Base-by-base conservation (phyloP, 805 yeast species). In the Candida gorgasii region DNA sequence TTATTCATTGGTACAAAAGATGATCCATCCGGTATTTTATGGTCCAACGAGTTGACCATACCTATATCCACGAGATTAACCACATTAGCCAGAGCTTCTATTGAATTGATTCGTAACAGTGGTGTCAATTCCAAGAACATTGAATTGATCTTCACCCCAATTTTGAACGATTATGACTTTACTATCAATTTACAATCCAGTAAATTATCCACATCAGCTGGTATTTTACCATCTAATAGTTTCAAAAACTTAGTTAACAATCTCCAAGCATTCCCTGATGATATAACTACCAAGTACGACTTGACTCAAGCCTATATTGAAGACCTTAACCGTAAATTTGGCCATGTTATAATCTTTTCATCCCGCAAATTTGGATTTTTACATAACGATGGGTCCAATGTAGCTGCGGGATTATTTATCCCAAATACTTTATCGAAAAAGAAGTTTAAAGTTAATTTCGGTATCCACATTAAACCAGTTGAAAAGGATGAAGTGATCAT, bases 11-110 rank as follows among this genome's bases (percentile, higher is more conserved):
- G 85, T 1, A 78, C 96, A 1, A 84, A 81, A 56, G 84, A 80
- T 47, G 98, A 93, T 57, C 79, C 82, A n/a, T 79, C 92, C 9
- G 98, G 98, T 34, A 80, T 80, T 36, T 59, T 88, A 45, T 93
- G 96, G 92, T 79, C 92, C 3, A 74, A 76, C 49, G 75, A 74
- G 36, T 55, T 75, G 30, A 68, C 78, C 1, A 69, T 86, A 42
- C 90, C 97, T 7, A 82, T 90, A 44, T 89, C 96, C 4, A 76
- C 90, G 9, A 80, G 99, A 65, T 67, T 92, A 47, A 92, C 98
- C 0, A 90, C 95, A 0, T 73, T 93, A 46, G 78, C 97, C 1
- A 79, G 88, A 49, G 90, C 85, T 20, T 90, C 92, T 0, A 63
- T 79, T 30, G 73, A 75, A 14, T 58, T 85, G 43, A 61, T 82